Base-by-base conservation (phyloP, 352 stramenopile genomes). In the Pythium sp. region DNA sequence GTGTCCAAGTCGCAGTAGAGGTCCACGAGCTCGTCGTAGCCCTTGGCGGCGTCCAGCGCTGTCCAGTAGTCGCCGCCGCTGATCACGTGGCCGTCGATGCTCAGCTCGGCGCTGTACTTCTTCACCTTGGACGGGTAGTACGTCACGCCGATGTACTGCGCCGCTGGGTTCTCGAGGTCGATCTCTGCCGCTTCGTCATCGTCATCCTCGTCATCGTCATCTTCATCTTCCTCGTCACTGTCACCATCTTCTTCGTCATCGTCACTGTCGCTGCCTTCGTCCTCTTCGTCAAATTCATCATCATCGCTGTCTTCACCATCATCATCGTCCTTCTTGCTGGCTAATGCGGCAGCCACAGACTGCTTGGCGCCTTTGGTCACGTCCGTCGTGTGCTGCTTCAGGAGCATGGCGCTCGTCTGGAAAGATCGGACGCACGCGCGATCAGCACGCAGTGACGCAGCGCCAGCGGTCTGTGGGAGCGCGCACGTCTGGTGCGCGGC, bases 11-110 rank as follows among this genome's bases (percentile, higher is more conserved):
- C 87, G 65, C 85, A 92, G 64, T 93, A 95, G 8, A 95, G 75
- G 51, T 80, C 72, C 65, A 95, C 86, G 15, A 95, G 74, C 67
- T 95, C 86, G 62, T 95, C 87, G 72, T 95, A 95, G 15, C 76
- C 81, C 68, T 91, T 91, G 58, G 85, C 87, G 14, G 87, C 87
- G 46, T 95, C 87, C 41, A 92, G 71, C 61, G 87, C 85, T 57
- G 87, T 93, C 87, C 87, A 95, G 58, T 83, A 93, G 62, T 93
- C 79, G 22, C 87, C 87, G n/a, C 84, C 87, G 47, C 80, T 86
- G 72, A 95, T 91, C 30, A 89, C 62, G 47, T 90, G 69, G 34
- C 80, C 74, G 53, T 92, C 87, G 8, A 95, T 74, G 46, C 87
- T 70, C 18, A 95, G 64, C 59, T 92, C 84, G 0, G 87, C 86